A percentile compares a stretch with the other conserved stretches of the same genome.
Conservation (phyloP, 768 basidiomycete species). For the Pleurotus ostreatus region DNA sequence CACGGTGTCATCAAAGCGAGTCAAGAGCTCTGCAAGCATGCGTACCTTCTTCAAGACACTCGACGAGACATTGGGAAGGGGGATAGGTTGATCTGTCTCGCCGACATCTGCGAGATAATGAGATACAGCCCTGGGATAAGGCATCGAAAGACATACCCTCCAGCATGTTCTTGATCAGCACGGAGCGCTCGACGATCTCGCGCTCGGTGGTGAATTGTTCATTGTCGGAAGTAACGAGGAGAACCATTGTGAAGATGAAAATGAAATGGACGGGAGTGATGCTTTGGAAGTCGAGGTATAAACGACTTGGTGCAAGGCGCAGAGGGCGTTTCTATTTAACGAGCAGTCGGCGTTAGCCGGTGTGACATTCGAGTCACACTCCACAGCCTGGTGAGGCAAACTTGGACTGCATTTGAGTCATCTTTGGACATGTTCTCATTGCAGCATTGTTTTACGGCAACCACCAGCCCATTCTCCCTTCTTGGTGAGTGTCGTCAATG, state of each 20-base stretch:
- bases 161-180: constrained; percentile 99
- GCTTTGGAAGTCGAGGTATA: constrained; percentile 14
- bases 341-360: constrained; percentile 37
- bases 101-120: constrained; percentile 67
- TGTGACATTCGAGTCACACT: constrained; percentile 7
- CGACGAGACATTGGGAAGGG: constrained; percentile 90
- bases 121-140: constrained; percentile 6
- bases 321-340: constrained; percentile 26
- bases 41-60: constrained; percentile 90
- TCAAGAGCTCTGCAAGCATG: neutral
- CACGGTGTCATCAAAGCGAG: neutral
- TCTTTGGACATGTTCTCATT: constrained; percentile 31
- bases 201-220: constrained; percentile 92
- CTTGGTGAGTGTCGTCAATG: constrained; percentile 25
- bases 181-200: constrained; percentile 91
- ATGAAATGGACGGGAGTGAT: constrained; percentile 8
- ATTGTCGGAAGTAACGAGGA: constrained; percentile 91
- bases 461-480: constrained; percentile 47
- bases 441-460: constrained; percentile 34
- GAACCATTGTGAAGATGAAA: constrained; percentile 54
- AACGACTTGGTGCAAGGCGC: constrained; percentile 10
- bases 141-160: constrained; percentile 59
- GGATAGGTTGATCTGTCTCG: constrained; percentile 91
- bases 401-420: no score
- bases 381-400: neutral